Percentiles rank a stretch among this genome's conserved stretches.
phyloP scores from a whole-genome alignment of 2,329 filamentous ascomycete genomes.

The Calonectria pseudoreteaudii region DNA sequence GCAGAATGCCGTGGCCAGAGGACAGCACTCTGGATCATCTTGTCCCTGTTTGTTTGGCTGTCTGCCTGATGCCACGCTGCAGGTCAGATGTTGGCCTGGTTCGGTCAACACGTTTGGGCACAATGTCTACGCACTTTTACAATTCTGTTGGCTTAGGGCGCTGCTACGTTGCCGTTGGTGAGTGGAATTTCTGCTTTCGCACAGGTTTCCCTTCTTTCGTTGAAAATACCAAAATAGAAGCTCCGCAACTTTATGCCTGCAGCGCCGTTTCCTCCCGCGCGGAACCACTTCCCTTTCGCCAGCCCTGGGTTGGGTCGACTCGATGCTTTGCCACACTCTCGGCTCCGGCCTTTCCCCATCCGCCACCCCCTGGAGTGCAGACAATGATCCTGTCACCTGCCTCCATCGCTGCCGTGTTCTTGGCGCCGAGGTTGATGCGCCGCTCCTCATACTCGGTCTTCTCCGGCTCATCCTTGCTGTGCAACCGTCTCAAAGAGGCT shows the following conservation, averaged over 20 bases:
- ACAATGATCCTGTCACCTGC: slow-evolving; percentile 83
- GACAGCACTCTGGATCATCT: background rate
- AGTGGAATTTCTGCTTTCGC: slow-evolving; percentile 1
- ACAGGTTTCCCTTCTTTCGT: slow-evolving; percentile 6
- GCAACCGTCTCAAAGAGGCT: slow-evolving; percentile 55
- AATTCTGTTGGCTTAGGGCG: background rate
- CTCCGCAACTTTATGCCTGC: slow-evolving; percentile 57
- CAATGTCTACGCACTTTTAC: background rate
- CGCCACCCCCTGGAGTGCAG: slow-evolving; percentile 82
- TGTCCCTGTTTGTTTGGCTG: background rate
- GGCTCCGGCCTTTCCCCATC: slow-evolving; percentile 74
- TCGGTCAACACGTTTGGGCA: background rate
- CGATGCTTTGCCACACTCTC: slow-evolving; percentile 62
- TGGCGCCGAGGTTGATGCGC: slow-evolving; percentile 79
- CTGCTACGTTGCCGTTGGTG: background rate
- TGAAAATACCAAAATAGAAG: background rate
- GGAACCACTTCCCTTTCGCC: slow-evolving; percentile 68
- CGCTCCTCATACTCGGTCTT: slow-evolving; percentile 66
- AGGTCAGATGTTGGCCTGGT: slow-evolving; percentile 15
- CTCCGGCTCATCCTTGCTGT: slow-evolving; percentile 46
- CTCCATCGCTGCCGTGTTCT: slow-evolving; percentile 83
- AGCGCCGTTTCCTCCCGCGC: slow-evolving; percentile 69
- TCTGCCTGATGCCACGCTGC: slow-evolving; percentile 30
- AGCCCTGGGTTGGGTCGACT: slow-evolving; percentile 66
- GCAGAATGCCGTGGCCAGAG: background rate